A percentile compares a stretch with the other conserved stretches of the same genome.
Conservation (phyloP, 768 basidiomycete species). For the Roridomyces roridus region DNA sequence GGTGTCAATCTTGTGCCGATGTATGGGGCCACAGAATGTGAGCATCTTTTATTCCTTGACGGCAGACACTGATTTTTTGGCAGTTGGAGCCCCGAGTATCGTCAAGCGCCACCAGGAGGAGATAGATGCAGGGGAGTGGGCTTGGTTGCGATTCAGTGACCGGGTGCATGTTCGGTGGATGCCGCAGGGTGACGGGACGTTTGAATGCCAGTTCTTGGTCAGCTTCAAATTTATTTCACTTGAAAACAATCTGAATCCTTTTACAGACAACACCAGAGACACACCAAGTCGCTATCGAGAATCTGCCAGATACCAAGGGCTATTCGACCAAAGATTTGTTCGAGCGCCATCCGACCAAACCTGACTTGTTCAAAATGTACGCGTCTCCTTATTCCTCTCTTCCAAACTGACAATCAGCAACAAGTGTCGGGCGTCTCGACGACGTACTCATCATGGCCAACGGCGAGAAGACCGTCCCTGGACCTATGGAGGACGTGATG, state of each 20-base stretch:
- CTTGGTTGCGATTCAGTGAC: slow-evolving; percentile 36
- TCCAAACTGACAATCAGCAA: background rate
- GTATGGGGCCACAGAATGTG: too few relatives aligned
- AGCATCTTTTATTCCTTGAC: background rate
- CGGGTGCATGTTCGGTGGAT: slow-evolving; percentile 38
- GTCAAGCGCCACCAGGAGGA: slow-evolving; percentile 16
- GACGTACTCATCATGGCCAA: slow-evolving; percentile 31
- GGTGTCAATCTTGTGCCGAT: too few relatives aligned
- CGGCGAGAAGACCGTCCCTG: slow-evolving; percentile 33
- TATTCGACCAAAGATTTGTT: slow-evolving; percentile 35
- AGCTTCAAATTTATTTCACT: background rate
- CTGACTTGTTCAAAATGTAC: slow-evolving; percentile 34
- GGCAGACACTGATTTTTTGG: background rate
- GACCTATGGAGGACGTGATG: slow-evolving; percentile 29
- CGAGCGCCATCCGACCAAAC: slow-evolving; percentile 35
- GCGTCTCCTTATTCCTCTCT: background rate
- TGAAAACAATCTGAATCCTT: too few relatives aligned
- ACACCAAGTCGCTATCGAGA: slow-evolving; percentile 42
- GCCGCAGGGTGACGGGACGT: slow-evolving; percentile 41
- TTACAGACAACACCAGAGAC: slow-evolving; percentile 30
- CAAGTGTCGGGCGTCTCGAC: slow-evolving; percentile 35
- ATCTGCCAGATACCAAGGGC: slow-evolving; percentile 27
- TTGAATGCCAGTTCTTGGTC: slow-evolving; percentile 46
- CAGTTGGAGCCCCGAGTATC: slow-evolving; percentile 25
- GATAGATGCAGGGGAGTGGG: slow-evolving; percentile 30